phyloP scores from a whole-genome alignment of 1,139 yeast genomes.

The Geotrichum phurueaensis region DNA sequence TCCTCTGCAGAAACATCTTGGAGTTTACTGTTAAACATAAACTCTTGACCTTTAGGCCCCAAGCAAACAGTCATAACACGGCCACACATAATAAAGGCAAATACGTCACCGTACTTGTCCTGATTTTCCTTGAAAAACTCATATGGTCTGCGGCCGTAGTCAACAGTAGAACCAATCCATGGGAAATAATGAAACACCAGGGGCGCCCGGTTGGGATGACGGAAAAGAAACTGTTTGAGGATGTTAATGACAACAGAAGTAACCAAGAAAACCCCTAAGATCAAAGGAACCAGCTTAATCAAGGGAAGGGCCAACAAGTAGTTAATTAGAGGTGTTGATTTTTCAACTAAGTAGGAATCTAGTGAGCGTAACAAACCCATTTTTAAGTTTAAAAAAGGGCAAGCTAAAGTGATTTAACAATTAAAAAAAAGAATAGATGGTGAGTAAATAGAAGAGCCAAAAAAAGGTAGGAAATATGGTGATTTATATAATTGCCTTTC shows the following conservation, averaged over 20 bases:
- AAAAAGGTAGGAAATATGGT: neutral
- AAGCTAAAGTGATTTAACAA: neutral
- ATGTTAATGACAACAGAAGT: slow-evolving; percentile 50
- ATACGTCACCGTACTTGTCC: slow-evolving; percentile 81
- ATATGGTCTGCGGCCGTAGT: slow-evolving; percentile 89
- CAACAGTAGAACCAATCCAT: slow-evolving; percentile 87
- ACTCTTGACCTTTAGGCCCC: slow-evolving; percentile 97
- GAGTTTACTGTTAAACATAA: slow-evolving; percentile 83
- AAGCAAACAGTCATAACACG: slow-evolving; percentile 90
- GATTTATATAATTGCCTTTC: neutral
- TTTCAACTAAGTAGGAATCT: slow-evolving; percentile 30
- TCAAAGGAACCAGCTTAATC: slow-evolving; percentile 27
- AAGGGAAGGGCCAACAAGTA: slow-evolving; percentile 24
- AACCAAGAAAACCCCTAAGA: slow-evolving; percentile 27
- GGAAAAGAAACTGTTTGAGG: slow-evolving; percentile 62
- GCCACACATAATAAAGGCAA: slow-evolving; percentile 82
- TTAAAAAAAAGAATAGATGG: too few relatives aligned
- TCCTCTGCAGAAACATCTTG: slow-evolving; percentile 93
- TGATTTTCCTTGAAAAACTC: slow-evolving; percentile 77
- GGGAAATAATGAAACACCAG: slow-evolving; percentile 90
- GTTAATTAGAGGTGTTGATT: slow-evolving; percentile 2
- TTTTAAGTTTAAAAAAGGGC: neutral
- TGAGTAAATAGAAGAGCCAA: neutral
- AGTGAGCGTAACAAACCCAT: slow-evolving; percentile 19
- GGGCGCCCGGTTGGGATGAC: slow-evolving; percentile 61